Evolutionary conservation across 1,284 basidiomycete genomes (phyloP).

Genomic region (Pyrrhoderma noxium): DNA sequence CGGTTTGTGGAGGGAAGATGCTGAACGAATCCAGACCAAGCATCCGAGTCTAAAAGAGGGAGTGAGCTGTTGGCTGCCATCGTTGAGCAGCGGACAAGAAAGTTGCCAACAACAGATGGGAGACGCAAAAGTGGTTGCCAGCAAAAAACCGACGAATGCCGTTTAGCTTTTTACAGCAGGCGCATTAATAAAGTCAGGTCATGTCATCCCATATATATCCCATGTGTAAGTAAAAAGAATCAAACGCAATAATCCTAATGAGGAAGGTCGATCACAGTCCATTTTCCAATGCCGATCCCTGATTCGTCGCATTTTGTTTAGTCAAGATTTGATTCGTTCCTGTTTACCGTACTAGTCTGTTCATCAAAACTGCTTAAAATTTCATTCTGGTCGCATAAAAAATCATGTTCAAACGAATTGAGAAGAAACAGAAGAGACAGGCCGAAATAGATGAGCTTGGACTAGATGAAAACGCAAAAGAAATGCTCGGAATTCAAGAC

Average conservation of each 20-base stretch:
- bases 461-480: slow-evolving; percentile 62
- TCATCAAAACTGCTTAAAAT: too few species aligned
- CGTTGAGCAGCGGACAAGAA: background rate
- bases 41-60: slow-evolving; percentile 1
- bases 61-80: slow-evolving; percentile 15
- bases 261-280: too few species aligned
- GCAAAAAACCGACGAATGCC: background rate
- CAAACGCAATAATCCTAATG: too few species aligned
- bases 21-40: slow-evolving; percentile 13
- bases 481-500: slow-evolving; percentile 63
- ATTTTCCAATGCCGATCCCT: too few species aligned
- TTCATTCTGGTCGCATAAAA: too few species aligned
- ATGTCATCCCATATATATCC: too few species aligned
- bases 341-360: too few species aligned
- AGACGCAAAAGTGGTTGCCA: background rate
- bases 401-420: slow-evolving; percentile 87
- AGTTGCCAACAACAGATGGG: background rate
- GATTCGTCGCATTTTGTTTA: too few species aligned
- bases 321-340: too few species aligned
- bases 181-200: slow-evolving; percentile 3
- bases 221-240: too few species aligned
- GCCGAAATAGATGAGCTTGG: slow-evolving; percentile 66
- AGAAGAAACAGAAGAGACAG: slow-evolving; percentile 57
- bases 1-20: slow-evolving; percentile 14
- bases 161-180: background rate